These are phyloP conservation scores for Dendrobium nobile DNA, from an alignment of 106 monocot species.

Conservation along the genomic window DNA sequence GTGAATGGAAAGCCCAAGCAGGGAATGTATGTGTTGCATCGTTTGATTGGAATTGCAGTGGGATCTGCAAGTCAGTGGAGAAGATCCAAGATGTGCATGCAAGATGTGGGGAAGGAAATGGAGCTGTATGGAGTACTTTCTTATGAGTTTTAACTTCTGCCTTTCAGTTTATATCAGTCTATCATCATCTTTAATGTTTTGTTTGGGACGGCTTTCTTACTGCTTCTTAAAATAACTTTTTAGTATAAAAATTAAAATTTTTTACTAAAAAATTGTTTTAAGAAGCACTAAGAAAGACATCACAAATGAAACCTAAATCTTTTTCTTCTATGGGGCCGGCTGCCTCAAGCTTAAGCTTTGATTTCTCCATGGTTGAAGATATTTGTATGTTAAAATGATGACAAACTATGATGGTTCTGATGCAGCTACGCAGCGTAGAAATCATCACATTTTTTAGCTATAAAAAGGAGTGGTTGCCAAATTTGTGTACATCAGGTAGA, in stretches of 20 bases:
- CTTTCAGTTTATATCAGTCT: not conserved
- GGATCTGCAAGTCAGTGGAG: slow-evolving; percentile 51
- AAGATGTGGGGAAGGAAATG: slow-evolving; percentile 52
- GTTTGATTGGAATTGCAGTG: slow-evolving; percentile 56
- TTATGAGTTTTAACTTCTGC: not conserved
- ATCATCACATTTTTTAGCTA: not conserved
- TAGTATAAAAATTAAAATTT: too few relatives aligned
- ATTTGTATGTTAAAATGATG: not conserved
- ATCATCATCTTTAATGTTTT: not conserved
- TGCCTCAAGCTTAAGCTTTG: not conserved
- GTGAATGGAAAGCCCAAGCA: slow-evolving; percentile 56
- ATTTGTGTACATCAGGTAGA: not conserved
- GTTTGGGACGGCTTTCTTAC: too few relatives aligned
- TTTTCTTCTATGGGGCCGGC: not conserved
- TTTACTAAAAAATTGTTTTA: too few relatives aligned
- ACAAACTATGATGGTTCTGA: not conserved
- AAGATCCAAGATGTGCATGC: slow-evolving; percentile 39
- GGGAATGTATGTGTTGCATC: slow-evolving; percentile 52
- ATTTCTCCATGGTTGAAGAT: not conserved
- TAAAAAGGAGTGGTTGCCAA: not conserved
- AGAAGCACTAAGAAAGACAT: too few relatives aligned
- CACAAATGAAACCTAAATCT: not conserved
- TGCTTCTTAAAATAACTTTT: too few relatives aligned
- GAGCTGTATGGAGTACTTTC: slow-evolving; percentile 31
- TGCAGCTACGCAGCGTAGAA: not conserved